These are phyloP conservation scores for Passalora sequoiae DNA, from an alignment of 2,329 filamentous ascomycete genomes.

Conservation along the genomic window DNA sequence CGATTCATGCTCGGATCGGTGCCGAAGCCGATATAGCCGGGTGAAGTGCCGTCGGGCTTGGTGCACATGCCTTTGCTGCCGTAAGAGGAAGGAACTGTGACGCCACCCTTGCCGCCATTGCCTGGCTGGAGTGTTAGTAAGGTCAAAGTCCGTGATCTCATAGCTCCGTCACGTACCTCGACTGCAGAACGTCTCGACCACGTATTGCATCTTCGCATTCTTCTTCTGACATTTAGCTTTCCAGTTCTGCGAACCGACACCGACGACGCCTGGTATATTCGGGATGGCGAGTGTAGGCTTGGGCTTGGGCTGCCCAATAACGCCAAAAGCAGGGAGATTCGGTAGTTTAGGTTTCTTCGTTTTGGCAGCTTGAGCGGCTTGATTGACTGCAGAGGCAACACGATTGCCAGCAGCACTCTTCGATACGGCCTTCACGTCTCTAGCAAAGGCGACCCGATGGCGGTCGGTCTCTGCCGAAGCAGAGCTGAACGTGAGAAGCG, in stretches of 20 bases:
- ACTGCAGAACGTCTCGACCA: neutral
- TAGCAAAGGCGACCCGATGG: no score
- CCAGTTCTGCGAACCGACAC: neutral
- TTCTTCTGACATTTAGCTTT: neutral
- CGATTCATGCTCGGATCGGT: neutral
- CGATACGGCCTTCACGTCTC: no score
- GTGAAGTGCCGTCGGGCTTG: no score
- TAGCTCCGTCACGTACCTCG: no score
- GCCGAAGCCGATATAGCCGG: neutral
- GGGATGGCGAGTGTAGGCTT: neutral
- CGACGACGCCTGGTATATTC: neutral
- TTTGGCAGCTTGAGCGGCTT: no score
- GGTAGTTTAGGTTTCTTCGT: neutral
- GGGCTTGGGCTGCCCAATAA: neutral
- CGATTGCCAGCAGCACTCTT: no score
- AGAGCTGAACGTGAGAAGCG: no score
- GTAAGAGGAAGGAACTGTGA: neutral
- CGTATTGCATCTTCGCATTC: neutral
- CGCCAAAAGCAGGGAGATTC: neutral
- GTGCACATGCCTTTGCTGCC: neutral
- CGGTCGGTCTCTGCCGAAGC: no score
- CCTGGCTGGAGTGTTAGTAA: no score
- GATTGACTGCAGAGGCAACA: no score
- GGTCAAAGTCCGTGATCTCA: no score
- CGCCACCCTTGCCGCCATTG: neutral